Base-by-base conservation (phyloP, 2,329 filamentous ascomycete species). In the Phaeosphaeria sp. region DNA sequence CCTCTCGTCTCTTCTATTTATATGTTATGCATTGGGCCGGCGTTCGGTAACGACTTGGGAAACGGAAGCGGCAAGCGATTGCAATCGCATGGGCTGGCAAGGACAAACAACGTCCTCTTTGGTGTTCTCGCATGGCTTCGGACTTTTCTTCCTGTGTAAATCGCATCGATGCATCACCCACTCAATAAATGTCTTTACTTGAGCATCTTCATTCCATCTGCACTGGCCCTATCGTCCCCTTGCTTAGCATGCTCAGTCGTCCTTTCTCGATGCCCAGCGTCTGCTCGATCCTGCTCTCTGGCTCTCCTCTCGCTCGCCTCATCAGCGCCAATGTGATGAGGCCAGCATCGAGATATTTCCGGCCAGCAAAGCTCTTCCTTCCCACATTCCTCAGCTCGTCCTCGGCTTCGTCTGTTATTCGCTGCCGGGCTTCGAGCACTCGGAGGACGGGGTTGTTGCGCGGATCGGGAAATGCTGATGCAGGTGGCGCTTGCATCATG, bases 361-460 rank as follows among this genome's bases (percentile, higher is more conserved):
- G 69, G 2, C 80, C 81, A 42, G 69, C 60, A 53, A 79, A 77
- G 0, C 77, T 78, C 56, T 70, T 72, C 30, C 76, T 72, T 0
- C 80, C 80, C 3, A 78, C 69, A 52, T 79, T 73, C 18, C 80
- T 78, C 41, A 85, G 71, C 69, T 89, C 86, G 20, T 73, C 68
- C 30, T 88, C 85, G 1, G 84, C 87, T 36, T 81, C 79, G 20
- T 80, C 79, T 22, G 81, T 76, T 44, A 88, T 77, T 27, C 77
- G 74, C 52, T 83, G 76, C 41, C 86, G 78, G 3, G 85, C 81
- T 18, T 81, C 78, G 3, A 88, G 76, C 3, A 85, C 79, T 21
- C 81, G 71, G 6, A 89, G 65, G 0, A 85, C 84, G 1, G 86
- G 85, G 58, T 88, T 89, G 44, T 72, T 69, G 30, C 65, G 56